Base-by-base conservation (phyloP, 139 green algal genomes). In the Chlorella sorokiniana region DNA sequence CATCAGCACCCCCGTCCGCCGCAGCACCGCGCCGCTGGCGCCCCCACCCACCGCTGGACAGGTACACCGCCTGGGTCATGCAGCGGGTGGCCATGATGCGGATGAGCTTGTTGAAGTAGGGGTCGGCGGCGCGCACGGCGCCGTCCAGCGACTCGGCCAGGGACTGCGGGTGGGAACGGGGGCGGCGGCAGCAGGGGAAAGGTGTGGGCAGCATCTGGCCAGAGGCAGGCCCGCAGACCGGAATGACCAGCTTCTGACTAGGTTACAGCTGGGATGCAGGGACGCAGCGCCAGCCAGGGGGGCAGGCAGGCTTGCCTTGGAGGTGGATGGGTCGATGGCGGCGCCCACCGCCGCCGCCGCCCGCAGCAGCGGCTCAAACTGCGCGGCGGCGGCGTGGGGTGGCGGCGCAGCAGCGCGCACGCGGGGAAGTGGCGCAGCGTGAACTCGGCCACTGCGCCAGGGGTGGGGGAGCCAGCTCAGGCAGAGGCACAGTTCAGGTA, bases 31-130 rank as follows among this genome's bases (percentile, higher is more conserved):
- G 31, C 63, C 63, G 9, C 38, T 23, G 10, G 18, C 29, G 6
- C 3, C 2, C 27, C 76, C 56, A 5, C 84, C 89, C 89, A 61
- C 87, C 94, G 1, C 88, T 93, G 75, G 83, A 90, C 74, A 98
- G 94, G 84, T 99, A 99, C 61, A 88, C 69, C 0, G 89, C 91
- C 81, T 96, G 93, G 23, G 93, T 98, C 96, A 99, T 98, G 94
- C 96, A 99, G 41, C 96, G 92, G 10, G 96, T 99, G 59, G 94
- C 91, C 91, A 98, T 93, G 88, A 99, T 98, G 69, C 97, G 92
- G 42, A 99, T 87, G 18, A 99, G 88, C 78, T 94, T 98, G 92
- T 99, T 99, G 93, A 99, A 99, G 91, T 98, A 98, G 18, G 88
- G 80, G 89, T 99, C 96, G 6, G 90, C 88, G 0, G 56, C 38